Evolutionary conservation across 352 stramenopile genomes (phyloP).

Genomic region (Plasmopara viticola): DNA sequence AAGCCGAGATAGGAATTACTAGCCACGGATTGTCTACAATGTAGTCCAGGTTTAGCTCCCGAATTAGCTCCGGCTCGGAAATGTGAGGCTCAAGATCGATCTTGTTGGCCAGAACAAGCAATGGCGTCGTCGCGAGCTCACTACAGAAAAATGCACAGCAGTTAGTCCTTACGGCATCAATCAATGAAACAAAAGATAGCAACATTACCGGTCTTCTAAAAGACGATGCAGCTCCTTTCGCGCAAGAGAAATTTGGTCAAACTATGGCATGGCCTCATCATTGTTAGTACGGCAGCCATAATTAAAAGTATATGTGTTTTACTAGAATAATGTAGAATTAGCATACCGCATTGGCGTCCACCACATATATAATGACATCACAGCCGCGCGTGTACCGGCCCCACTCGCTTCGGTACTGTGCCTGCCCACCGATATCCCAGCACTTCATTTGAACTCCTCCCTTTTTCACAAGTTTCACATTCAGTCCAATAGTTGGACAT

Average conservation of each 20-base stretch:
- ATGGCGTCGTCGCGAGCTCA: slow-evolving; percentile 86
- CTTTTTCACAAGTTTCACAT: slow-evolving; percentile 97
- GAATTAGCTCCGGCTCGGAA: slow-evolving; percentile 85
- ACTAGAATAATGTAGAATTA: background rate
- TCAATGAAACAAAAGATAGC: background rate
- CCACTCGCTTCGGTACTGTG: slow-evolving; percentile 94
- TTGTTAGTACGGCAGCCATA: slow-evolving; percentile 3
- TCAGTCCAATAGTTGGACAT: slow-evolving; percentile 95
- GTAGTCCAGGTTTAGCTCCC: slow-evolving; percentile 97
- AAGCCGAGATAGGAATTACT: slow-evolving; percentile 95
- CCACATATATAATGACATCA: slow-evolving; percentile 98
- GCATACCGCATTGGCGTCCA: slow-evolving; percentile 93
- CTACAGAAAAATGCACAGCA: slow-evolving; percentile 23
- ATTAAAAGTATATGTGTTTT: background rate
- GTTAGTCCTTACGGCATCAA: slow-evolving; percentile 1
- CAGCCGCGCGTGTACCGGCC: slow-evolving; percentile 93
- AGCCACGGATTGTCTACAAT: slow-evolving; percentile 98
- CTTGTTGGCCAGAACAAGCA: slow-evolving; percentile 98
- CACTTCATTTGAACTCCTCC: slow-evolving; percentile 96
- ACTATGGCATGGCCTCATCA: slow-evolving; percentile 32
- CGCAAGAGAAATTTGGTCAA: slow-evolving; percentile 91
- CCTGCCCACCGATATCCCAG: slow-evolving; percentile 97
- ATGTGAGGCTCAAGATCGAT: slow-evolving; percentile 96
- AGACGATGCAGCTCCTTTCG: slow-evolving; percentile 91
- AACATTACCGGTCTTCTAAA: slow-evolving; percentile 89